These are phyloP conservation scores for Coemansia guatemalensis DNA, from an alignment of 192 early-diverging fungal species.

Conservation along the genomic window DNA sequence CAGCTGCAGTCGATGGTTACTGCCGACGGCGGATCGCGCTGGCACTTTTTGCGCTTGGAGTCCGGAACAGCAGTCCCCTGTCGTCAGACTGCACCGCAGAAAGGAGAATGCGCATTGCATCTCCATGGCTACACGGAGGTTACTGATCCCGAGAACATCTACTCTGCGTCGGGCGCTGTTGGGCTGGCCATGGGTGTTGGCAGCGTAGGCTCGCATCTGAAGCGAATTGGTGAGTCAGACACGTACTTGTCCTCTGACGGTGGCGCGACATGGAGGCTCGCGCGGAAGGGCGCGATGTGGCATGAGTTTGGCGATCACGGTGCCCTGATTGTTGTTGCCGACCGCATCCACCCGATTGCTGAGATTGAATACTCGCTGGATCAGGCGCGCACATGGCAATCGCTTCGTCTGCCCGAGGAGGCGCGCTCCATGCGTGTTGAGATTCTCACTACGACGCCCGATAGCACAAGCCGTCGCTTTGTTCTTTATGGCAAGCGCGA, in stretches of 20 bases:
- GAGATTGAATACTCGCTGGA: conserved; percentile 72
- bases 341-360: conserved; percentile 68
- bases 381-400: conserved; percentile 71
- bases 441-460: conserved; percentile 62
- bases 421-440: conserved; percentile 72
- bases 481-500: conserved; percentile 67
- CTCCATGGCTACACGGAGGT: conserved; percentile 89
- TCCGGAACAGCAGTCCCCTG: conserved; percentile 49
- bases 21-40: conserved; percentile 79
- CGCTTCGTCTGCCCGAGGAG: conserved; percentile 63
- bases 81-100: conserved; percentile 35
- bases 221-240: conserved; percentile 66
- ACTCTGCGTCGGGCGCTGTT: conserved; percentile 75
- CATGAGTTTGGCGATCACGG: conserved; percentile 96
- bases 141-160: conserved; percentile 70
- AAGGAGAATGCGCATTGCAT: conserved; percentile 67
- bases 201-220: conserved; percentile 76
- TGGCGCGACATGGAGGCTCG: conserved; percentile 80
- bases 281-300: conserved; percentile 82
- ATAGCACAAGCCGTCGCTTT: conserved; percentile 76
- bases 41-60: conserved; percentile 54
- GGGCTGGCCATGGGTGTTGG: conserved; percentile 92
- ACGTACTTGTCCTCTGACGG: conserved; percentile 89
- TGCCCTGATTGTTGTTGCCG: conserved; percentile 78
- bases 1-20: conserved; percentile 68